These are phyloP conservation scores for Lachnellula occidentalis DNA, from an alignment of 2,329 filamentous ascomycete species.

Conservation along the genomic window DNA sequence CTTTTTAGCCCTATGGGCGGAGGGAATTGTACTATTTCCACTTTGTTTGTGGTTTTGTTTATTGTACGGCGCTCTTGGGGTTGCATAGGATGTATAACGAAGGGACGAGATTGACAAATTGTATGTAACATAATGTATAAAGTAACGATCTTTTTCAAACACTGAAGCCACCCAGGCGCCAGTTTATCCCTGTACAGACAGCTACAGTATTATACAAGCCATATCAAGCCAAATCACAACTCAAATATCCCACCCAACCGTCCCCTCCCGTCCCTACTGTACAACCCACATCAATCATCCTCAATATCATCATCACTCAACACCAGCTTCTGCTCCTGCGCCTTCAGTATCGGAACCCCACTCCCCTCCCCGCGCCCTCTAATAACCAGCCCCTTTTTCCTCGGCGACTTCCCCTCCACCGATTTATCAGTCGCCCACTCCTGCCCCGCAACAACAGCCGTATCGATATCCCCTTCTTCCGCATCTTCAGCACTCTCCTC, in stretches of 20 bases:
- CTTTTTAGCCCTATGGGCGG: slow-evolving; percentile 18
- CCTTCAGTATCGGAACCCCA: slow-evolving; percentile 17
- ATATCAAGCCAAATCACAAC: background rate
- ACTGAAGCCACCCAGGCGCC: background rate
- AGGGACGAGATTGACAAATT: slow-evolving; percentile 1
- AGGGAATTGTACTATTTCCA: background rate
- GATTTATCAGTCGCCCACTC: slow-evolving; percentile 59
- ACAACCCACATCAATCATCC: slow-evolving; percentile 39
- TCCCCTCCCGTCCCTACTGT: background rate
- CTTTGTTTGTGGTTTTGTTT: background rate
- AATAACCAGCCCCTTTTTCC: slow-evolving; percentile 38
- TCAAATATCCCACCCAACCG: background rate
- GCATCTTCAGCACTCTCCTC: slow-evolving; percentile 42
- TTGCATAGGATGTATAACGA: background rate
- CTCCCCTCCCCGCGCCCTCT: slow-evolving; percentile 19
- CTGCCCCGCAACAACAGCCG: slow-evolving; percentile 34
- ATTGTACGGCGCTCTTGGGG: background rate
- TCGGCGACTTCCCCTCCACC: slow-evolving; percentile 47
- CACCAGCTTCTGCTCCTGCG: slow-evolving; percentile 58
- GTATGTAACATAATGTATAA: background rate
- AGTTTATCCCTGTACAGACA: background rate
- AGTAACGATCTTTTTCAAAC: background rate
- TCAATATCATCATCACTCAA: slow-evolving; percentile 83
- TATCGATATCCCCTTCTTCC: slow-evolving; percentile 40
- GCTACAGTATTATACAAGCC: background rate